phyloP scores from a whole-genome alignment of 2,329 filamentous ascomycete species.

The Colletotrichum sp. region DNA sequence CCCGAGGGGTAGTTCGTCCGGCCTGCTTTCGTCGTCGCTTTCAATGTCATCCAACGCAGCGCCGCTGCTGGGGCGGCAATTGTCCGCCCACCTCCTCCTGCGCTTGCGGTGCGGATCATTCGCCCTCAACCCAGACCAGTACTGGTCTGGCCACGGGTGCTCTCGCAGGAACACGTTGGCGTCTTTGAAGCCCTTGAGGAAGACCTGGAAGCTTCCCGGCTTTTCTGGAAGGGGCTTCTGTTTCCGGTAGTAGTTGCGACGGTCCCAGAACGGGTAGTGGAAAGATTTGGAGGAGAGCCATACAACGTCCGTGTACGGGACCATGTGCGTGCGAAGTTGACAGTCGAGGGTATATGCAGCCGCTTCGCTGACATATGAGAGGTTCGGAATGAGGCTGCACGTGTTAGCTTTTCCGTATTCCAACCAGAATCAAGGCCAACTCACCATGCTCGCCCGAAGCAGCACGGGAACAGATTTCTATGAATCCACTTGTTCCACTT shows the following conservation, averaged over 20 bases:
- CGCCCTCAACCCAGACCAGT: conserved; percentile 71
- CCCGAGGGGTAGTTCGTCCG: conserved; percentile 40
- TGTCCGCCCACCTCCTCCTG: conserved; percentile 53
- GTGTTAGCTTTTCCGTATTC: not conserved
- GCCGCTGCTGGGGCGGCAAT: conserved; percentile 19
- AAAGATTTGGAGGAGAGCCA: conserved; percentile 95
- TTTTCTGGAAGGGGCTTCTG: conserved; percentile 88
- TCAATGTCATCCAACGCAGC: conserved; percentile 45
- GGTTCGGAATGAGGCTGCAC: conserved; percentile 83
- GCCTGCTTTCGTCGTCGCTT: conserved; percentile 51
- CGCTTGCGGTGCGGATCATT: conserved; percentile 70
- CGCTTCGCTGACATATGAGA: conserved; percentile 97
- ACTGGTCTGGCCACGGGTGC: conserved; percentile 95
- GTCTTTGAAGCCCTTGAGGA: conserved; percentile 95
- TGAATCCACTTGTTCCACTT: conserved; percentile 99
- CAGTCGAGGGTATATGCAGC: conserved; percentile 94
- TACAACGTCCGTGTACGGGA: conserved; percentile 96
- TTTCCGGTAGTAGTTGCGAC: conserved; percentile 84
- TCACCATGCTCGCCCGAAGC: conserved; percentile 88
- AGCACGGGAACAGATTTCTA: conserved; percentile 95
- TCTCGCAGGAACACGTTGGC: conserved; percentile 95
- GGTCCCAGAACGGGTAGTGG: conserved; percentile 97
- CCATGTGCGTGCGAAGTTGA: conserved; percentile 87
- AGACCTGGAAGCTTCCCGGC: conserved; percentile 95
- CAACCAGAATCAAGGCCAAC: conserved; percentile 25